phyloP scores from a whole-genome alignment of 2,329 filamentous ascomycete genomes.

The Aureobasidium sp. region DNA sequence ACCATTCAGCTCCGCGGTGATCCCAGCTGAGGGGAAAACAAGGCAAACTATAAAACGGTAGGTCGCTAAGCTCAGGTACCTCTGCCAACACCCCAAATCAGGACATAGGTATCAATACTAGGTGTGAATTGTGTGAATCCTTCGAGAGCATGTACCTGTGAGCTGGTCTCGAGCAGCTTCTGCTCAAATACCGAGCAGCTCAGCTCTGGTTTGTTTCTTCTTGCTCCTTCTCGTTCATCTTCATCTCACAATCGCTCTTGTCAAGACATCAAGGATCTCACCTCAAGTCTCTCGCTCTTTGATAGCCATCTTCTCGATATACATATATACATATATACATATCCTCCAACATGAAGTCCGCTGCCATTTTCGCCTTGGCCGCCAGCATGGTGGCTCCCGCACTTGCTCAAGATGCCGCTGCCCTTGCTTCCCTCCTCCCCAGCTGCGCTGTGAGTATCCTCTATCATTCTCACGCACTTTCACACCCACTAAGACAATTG shows the following conservation, averaged over 20 bases:
- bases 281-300: not conserved
- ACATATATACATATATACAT: not conserved
- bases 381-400: not conserved
- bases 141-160: not conserved
- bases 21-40: not conserved
- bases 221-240: not conserved
- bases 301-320: not conserved
- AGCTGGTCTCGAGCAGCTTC: not conserved
- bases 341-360: not conserved
- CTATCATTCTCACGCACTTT: not conserved
- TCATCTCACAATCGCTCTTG: not conserved
- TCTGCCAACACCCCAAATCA: not conserved
- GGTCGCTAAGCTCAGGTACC: not conserved
- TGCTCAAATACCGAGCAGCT: not conserved
- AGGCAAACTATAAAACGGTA: constrained; percentile 1
- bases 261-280: not conserved
- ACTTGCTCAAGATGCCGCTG: not conserved
- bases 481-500: not conserved
- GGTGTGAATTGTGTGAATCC: not conserved
- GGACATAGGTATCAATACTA: not conserved
- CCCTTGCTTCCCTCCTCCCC: not conserved
- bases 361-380: not conserved
- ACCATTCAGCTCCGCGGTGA: not conserved
- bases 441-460: not conserved
- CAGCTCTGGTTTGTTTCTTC: not conserved